phyloP scores from a whole-genome alignment of 2,329 filamentous ascomycete species.

The Neonectria neomacrospora region DNA sequence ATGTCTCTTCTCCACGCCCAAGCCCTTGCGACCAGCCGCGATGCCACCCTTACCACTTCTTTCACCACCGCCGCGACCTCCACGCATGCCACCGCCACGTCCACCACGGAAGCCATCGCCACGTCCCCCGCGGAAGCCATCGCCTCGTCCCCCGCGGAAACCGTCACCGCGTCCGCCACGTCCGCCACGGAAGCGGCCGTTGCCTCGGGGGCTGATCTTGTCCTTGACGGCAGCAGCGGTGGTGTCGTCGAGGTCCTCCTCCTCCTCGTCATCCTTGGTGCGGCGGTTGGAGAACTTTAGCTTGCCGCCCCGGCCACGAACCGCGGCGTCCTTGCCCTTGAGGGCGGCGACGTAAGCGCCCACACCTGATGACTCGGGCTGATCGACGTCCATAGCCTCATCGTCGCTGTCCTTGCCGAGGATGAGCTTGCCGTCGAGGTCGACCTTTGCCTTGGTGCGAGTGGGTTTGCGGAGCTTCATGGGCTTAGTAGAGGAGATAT shows the following conservation, averaged over 20 bases:
- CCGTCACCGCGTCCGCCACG: constrained; percentile 52
- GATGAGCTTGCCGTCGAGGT: constrained; percentile 84
- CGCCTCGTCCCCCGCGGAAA: constrained; percentile 46
- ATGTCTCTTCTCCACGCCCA: constrained; percentile 62
- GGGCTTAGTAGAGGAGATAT: constrained; percentile 92
- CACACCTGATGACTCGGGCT: constrained; percentile 67
- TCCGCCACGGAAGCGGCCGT: constrained; percentile 45
- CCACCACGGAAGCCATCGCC: constrained; percentile 50
- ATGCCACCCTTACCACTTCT: constrained; percentile 61
- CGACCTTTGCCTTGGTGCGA: constrained; percentile 72
- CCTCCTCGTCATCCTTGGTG: constrained; percentile 56
- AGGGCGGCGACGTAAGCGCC: constrained; percentile 77
- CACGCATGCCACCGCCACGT: constrained; percentile 47
- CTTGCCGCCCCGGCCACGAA: constrained; percentile 72
- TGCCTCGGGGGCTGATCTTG: constrained; percentile 55
- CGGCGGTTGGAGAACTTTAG: constrained; percentile 77
- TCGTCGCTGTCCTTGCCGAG: constrained; percentile 69
- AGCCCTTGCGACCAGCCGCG: constrained; percentile 57
- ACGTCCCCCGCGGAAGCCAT: constrained; percentile 47
- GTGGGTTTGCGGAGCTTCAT: constrained; percentile 68
- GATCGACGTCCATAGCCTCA: constrained; percentile 73
- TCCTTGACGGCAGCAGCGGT: constrained; percentile 65
- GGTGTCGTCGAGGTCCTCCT: constrained; percentile 61
- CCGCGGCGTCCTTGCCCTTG: constrained; percentile 72
- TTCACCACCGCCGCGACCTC: constrained; percentile 50